A percentile compares a stretch with the other conserved stretches of the same genome.
phyloP scores from a whole-genome alignment of 2,329 filamentous ascomycete species.

The Colletotrichum eremochloae region DNA sequence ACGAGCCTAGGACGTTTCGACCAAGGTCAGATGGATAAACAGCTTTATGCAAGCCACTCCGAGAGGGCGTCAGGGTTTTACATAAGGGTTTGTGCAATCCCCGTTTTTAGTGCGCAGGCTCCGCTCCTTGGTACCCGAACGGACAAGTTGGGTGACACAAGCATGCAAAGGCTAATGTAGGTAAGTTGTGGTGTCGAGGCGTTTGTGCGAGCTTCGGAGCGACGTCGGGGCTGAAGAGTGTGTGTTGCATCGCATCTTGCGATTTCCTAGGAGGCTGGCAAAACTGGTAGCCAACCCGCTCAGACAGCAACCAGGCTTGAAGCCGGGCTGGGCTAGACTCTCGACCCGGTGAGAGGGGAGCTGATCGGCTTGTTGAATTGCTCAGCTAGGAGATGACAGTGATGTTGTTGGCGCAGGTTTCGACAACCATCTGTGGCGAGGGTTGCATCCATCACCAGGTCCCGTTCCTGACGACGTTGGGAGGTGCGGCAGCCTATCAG shows the following conservation, averaged over 20 bases:
- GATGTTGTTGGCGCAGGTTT: conserved; percentile 25
- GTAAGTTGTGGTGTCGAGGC: conserved; percentile 18
- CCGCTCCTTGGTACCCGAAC: conserved; percentile 2
- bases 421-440: conserved; percentile 33
- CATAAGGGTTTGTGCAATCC: conserved; percentile 34
- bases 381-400: conserved; percentile 12
- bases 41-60: conserved; percentile 29
- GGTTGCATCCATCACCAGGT: conserved; percentile 36
- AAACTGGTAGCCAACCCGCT: conserved; percentile 8
- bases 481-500: conserved; percentile 31
- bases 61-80: conserved; percentile 22
- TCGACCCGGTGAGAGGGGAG: conserved; percentile 7
- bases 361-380: conserved; percentile 34
- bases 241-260: conserved; percentile 14
- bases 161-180: conserved; percentile 31
- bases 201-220: conserved; percentile 41
- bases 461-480: conserved; percentile 36
- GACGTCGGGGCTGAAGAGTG: conserved; percentile 35
- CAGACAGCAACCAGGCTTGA: conserved; percentile 25
- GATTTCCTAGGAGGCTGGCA: conserved; percentile 5
- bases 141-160: conserved; percentile 18
- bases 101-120: conserved; percentile 11
- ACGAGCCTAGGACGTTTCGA: conserved; percentile 30
- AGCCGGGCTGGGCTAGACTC: conserved; percentile 9
- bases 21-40: conserved; percentile 36